phyloP scores from a whole-genome alignment of 108 stramenopile genomes.

The Mayamaea pseudoterrestris region DNA sequence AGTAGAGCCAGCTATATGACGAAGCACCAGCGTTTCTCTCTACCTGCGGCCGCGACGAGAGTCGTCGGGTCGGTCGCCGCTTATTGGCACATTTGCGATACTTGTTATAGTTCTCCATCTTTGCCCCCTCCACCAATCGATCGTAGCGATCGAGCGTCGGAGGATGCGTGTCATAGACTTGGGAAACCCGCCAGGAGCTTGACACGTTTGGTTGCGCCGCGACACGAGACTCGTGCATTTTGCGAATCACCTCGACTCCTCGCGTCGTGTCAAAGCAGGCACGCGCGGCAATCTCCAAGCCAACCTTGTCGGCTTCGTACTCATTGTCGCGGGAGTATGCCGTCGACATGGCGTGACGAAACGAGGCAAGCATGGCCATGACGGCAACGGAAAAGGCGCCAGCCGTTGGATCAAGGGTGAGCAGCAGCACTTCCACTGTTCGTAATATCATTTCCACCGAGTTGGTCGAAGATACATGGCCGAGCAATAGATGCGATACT shows the following conservation, averaged over 20 bases:
- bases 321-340: constrained; percentile 61
- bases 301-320: constrained; percentile 60
- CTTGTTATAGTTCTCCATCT: constrained; percentile 7
- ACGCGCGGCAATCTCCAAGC: constrained; percentile 61
- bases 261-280: constrained; percentile 62
- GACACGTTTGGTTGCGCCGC: constrained; percentile 32
- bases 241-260: constrained; percentile 53
- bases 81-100: constrained; percentile 3
- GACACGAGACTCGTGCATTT: constrained; percentile 47
- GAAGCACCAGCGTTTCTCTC: too few species aligned
- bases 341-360: constrained; percentile 41
- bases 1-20: too few species aligned
- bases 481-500: constrained; percentile 68
- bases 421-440: constrained; percentile 60
- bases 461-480: constrained; percentile 51
- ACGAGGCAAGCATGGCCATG: constrained; percentile 39
- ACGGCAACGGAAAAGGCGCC: constrained; percentile 50
- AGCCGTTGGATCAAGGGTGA: constrained; percentile 76
- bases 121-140: constrained; percentile 4
- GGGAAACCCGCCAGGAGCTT: background rate
- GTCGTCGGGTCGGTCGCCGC: too few species aligned
- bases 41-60: too few species aligned
- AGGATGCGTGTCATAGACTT: constrained; percentile 7
- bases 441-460: constrained; percentile 47
- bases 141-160: constrained; percentile 9